These are phyloP conservation scores for Metarhizium brunneum DNA, from an alignment of 2,329 filamentous ascomycete genomes.

Conservation along the genomic window DNA sequence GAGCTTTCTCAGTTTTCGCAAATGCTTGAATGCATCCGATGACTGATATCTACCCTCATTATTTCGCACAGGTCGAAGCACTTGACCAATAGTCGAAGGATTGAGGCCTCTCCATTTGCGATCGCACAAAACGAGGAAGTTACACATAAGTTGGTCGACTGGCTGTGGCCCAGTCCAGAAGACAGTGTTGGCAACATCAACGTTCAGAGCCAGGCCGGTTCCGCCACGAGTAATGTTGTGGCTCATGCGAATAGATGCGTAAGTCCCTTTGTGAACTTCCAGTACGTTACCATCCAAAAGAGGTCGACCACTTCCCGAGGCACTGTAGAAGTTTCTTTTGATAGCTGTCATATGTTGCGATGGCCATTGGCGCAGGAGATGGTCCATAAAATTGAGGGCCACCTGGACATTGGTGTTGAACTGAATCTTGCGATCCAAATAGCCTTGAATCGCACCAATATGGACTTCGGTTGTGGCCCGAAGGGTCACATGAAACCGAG, in stretches of 20 bases:
- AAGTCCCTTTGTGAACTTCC: slow-evolving; percentile 81
- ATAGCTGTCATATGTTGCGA: slow-evolving; percentile 58
- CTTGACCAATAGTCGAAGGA: slow-evolving; percentile 15
- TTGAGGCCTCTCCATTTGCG: slow-evolving; percentile 16
- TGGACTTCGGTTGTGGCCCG: slow-evolving; percentile 58
- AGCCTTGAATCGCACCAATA: slow-evolving; percentile 55
- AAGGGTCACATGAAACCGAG: slow-evolving; percentile 53
- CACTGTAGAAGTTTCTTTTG: slow-evolving; percentile 74
- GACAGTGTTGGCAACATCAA: slow-evolving; percentile 84
- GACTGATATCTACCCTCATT: slow-evolving; percentile 18
- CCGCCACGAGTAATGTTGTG: slow-evolving; percentile 39
- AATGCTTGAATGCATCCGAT: slow-evolving; percentile 43
- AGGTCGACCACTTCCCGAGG: slow-evolving; percentile 33
- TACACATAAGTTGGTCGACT: slow-evolving; percentile 28
- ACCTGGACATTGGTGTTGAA: slow-evolving; percentile 64
- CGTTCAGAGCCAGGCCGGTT: slow-evolving; percentile 67
- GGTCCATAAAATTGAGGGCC: slow-evolving; percentile 84
- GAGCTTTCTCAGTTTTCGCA: slow-evolving; percentile 45
- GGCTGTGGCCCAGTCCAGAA: slow-evolving; percentile 57
- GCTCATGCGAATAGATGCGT: slow-evolving; percentile 72
- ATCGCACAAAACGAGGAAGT: slow-evolving; percentile 23
- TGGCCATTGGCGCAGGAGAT: slow-evolving; percentile 74
- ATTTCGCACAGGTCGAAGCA: slow-evolving; percentile 26
- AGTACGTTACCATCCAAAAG: slow-evolving; percentile 52
- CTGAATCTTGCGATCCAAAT: slow-evolving; percentile 49